Evolutionary conservation across 495 filamentous ascomycete species (phyloP).

Genomic region (Amniculicola lignicola): DNA sequence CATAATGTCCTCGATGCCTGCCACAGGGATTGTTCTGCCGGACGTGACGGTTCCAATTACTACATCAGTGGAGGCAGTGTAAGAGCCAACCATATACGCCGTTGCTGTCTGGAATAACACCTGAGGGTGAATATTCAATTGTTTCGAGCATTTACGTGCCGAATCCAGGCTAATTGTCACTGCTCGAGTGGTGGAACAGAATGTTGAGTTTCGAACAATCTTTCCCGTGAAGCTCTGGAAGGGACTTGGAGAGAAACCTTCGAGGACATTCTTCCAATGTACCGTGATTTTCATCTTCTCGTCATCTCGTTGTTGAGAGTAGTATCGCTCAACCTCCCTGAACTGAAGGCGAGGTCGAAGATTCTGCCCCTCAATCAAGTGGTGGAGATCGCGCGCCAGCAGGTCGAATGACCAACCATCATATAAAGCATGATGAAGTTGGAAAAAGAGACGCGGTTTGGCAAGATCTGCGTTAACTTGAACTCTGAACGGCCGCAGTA

Average conservation of each 20-base stretch:
- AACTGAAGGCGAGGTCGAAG: constrained; percentile 52
- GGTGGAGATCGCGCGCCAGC: constrained; percentile 60
- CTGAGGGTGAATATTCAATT: constrained; percentile 47
- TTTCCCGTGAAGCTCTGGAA: constrained; percentile 48
- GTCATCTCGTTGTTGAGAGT: constrained; percentile 22
- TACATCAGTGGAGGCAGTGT: constrained; percentile 64
- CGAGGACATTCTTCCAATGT: constrained; percentile 57
- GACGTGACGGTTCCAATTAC: constrained; percentile 73
- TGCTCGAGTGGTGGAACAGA: not conserved
- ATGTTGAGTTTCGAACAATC: constrained; percentile 1
- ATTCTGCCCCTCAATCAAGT: constrained; percentile 37
- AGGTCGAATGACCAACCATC: constrained; percentile 83
- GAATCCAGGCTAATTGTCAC: not conserved
- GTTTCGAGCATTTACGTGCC: constrained; percentile 1
- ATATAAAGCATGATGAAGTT: constrained; percentile 74
- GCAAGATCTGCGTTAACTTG: constrained; percentile 44
- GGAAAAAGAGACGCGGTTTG: constrained; percentile 44
- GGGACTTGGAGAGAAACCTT: constrained; percentile 41
- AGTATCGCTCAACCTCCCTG: constrained; percentile 46
- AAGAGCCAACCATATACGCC: constrained; percentile 59
- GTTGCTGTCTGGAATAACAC: constrained; percentile 69
- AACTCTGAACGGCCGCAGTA: constrained; percentile 58
- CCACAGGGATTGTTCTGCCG: constrained; percentile 64
- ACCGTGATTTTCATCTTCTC: constrained; percentile 38
- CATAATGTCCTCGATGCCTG: constrained; percentile 64